Evolutionary conservation across 1,284 basidiomycete species (phyloP).

Genomic region (Tylopilus orsonianus): DNA sequence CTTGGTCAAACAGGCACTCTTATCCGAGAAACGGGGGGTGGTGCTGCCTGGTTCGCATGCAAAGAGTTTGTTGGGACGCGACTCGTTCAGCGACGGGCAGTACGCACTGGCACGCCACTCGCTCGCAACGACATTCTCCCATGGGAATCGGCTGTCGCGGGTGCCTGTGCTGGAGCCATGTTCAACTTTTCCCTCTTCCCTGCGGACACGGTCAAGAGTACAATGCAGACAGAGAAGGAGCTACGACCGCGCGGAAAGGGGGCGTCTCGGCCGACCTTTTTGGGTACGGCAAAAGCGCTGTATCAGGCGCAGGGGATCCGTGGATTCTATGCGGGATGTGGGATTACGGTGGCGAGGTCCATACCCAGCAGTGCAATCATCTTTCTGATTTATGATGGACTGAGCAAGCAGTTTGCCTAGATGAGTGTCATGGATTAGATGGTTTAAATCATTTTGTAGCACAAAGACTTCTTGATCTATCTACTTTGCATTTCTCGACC

Average conservation of each 20-base stretch:
- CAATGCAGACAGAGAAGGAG: conserved; percentile 94
- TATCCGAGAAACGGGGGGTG: conserved; percentile 91
- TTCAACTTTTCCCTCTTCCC: conserved; percentile 90
- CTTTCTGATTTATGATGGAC: conserved; percentile 85
- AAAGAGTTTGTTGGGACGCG: conserved; percentile 75
- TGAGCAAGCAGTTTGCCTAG: conserved; percentile 57
- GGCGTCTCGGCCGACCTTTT: conserved; percentile 54
- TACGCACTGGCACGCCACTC: conserved; percentile 22
- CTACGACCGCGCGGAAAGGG: conserved; percentile 55
- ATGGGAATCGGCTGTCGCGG: conserved; percentile 83
- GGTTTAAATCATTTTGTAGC: conserved; percentile 4
- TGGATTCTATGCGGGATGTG: conserved; percentile 95
- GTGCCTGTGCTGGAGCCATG: conserved; percentile 83
- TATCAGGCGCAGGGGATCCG: conserved; percentile 75
- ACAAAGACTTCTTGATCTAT: neutral
- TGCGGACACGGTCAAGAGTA: conserved; percentile 92
- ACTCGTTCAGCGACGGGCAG: conserved; percentile 52
- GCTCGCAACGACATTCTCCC: conserved; percentile 51
- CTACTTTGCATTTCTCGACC: too few species aligned
- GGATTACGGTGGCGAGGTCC: conserved; percentile 85
- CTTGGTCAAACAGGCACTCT: conserved; percentile 95
- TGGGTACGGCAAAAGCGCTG: conserved; percentile 72
- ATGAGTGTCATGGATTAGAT: neutral
- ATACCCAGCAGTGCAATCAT: conserved; percentile 91
- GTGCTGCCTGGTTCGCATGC: conserved; percentile 87